Base-by-base conservation (phyloP, 805 yeast species). In the Kazachstania kunashirensis region DNA sequence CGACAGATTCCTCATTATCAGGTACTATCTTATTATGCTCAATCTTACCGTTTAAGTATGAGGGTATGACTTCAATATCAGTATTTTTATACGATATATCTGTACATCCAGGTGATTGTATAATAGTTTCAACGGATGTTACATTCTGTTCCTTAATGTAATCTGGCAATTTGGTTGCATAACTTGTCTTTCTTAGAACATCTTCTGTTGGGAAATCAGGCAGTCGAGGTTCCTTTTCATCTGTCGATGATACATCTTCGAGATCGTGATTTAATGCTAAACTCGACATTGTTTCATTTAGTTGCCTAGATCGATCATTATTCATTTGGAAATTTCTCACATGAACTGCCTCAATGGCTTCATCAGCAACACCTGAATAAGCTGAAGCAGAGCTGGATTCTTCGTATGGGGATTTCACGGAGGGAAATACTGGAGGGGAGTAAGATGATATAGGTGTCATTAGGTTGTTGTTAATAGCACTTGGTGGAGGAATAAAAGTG, bases 351-450 rank as follows among this genome's bases (percentile, higher is more conserved):
- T 50, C 57, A 10, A 54, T 51, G 10, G 55, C 62, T 30, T 57
- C 58, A 23, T 53, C 55, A 4, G 54, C 44, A 6, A 53, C 52
- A 8, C 61, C 62, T 6, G 59, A 53, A 36, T 57, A 55, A 23
- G 40, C 43, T 7, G 62, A 57, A 14, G 50, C 42, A 42, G 50
- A 45, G 36, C 61, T 42, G 24, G 29, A 30, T 16, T 29, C 24
- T 23, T 37, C 29, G 12, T 17, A 43, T 19, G 41, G 30, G 8
- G 45, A 37, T 9, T 10, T 10, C 23, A 7, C 23, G 10, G 23
- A 20, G 6, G 9, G 6, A 20, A 7, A 20, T 20, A 20, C 23
- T 7, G 23, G 23, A 20, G 23, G 23, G 6, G 23, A 20, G 10
- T 20, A 20, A 7, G 23, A 20, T 20, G 23, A 7, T 20, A 10